These are phyloP conservation scores for Ceriops zippeliana DNA, from an alignment of 345 rosid species.

Conservation along the genomic window DNA sequence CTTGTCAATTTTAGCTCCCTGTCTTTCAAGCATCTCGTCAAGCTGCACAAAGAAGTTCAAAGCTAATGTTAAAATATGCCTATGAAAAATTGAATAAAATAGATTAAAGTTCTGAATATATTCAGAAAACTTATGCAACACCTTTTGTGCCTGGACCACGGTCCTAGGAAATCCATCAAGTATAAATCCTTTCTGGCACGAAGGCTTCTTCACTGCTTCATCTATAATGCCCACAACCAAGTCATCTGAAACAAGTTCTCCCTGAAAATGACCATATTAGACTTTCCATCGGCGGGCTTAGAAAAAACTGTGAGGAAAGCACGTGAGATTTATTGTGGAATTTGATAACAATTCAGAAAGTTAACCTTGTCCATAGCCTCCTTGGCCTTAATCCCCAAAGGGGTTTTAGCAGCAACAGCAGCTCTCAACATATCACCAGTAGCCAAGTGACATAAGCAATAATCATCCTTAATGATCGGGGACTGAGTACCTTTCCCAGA, in stretches of 20 bases:
- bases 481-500: slow-evolving; percentile 99
- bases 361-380: slow-evolving; percentile 96
- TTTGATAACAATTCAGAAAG: neutral
- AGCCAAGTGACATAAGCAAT: slow-evolving; percentile 94
- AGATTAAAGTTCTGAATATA: neutral
- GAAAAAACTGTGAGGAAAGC: slow-evolving; percentile 4
- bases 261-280: slow-evolving; percentile 38
- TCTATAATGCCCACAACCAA: slow-evolving; percentile 92
- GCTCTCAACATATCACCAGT: slow-evolving; percentile 99
- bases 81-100: neutral
- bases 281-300: slow-evolving; percentile 9
- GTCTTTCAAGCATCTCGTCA: slow-evolving; percentile 84
- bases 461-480: slow-evolving; percentile 87
- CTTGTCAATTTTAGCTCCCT: slow-evolving; percentile 70
- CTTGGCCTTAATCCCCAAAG: slow-evolving; percentile 92
- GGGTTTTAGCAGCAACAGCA: slow-evolving; percentile 90
- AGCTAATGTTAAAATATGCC: slow-evolving; percentile 5
- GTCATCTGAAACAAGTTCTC: slow-evolving; percentile 93
- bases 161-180: slow-evolving; percentile 97
- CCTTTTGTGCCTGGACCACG: slow-evolving; percentile 87
- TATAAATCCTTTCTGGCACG: slow-evolving; percentile 90
- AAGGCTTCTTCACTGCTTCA: slow-evolving; percentile 90
- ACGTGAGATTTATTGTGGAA: neutral
- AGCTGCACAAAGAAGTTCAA: slow-evolving; percentile 46
- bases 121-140: slow-evolving; percentile 5